A percentile compares a stretch with the other conserved stretches of the same genome.
phyloP scores from a whole-genome alignment of 805 yeast genomes.

The Wickerhamiella azyma region DNA sequence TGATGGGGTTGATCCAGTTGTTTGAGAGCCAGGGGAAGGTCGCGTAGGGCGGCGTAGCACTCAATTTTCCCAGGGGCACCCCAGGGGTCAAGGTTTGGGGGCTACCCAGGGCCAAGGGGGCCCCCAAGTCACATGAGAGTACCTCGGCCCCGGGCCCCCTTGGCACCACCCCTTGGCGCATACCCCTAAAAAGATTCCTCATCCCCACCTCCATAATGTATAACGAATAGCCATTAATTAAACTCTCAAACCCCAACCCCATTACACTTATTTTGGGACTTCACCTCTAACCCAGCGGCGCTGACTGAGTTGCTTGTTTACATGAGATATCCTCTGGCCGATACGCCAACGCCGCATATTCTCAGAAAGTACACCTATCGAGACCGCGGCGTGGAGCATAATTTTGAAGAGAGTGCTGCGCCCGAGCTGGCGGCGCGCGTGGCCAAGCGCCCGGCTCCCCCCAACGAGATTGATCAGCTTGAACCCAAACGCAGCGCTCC shows the following conservation, averaged over 20 bases:
- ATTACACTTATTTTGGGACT: no score
- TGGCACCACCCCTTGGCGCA: no score
- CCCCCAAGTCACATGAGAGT: no score
- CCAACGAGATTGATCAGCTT: slow-evolving; percentile 3
- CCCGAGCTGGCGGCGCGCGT: slow-evolving; percentile 10
- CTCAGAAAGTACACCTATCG: slow-evolving; percentile 23
- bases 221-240: no score
- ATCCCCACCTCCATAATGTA: no score
- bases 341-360: slow-evolving; percentile 23
- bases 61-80: no score
- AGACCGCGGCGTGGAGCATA: slow-evolving; percentile 18
- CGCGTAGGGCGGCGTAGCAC: slow-evolving; percentile 22
- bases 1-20: slow-evolving; percentile 59
- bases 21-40: slow-evolving; percentile 83
- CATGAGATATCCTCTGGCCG: slow-evolving; percentile 22
- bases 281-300: no score
- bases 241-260: no score
- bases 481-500: slow-evolving; percentile 18
- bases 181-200: no score
- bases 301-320: background rate
- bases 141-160: no score
- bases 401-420: slow-evolving; percentile 20
- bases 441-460: slow-evolving; percentile 9
- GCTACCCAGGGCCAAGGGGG: no score
- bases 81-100: no score